These are phyloP conservation scores for Parathielavia appendiculata DNA, from an alignment of 495 filamentous ascomycete species.

Conservation along the genomic window DNA sequence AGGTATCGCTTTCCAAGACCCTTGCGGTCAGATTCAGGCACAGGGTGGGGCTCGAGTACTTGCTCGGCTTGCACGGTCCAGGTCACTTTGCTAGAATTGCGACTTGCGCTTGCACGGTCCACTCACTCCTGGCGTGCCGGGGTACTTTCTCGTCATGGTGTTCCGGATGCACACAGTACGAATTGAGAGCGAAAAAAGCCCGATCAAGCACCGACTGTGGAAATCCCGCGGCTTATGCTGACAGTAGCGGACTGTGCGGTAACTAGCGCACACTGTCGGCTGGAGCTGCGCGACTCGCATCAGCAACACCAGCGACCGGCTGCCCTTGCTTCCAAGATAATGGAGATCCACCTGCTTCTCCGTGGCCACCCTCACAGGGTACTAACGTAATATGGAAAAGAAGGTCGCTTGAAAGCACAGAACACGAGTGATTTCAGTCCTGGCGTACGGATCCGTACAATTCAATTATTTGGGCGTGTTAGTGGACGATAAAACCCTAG, in stretches of 20 bases:
- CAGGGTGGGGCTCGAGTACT: constrained; percentile 23
- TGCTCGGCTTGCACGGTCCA: constrained; percentile 23
- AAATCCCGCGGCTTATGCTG: background rate
- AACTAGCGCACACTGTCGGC: constrained; percentile 3
- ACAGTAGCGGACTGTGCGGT: background rate
- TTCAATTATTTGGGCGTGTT: constrained; percentile 22
- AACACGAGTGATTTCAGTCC: no score
- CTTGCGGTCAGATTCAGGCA: constrained; percentile 15
- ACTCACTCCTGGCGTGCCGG: constrained; percentile 13
- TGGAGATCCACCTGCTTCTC: constrained; percentile 11
- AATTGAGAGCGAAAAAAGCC: constrained; percentile 21
- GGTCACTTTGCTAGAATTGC: constrained; percentile 27
- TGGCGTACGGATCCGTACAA: constrained; percentile 20
- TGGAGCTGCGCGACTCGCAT: constrained; percentile 21
- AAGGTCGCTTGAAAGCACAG: constrained; percentile 16
- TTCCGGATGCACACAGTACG: constrained; percentile 24
- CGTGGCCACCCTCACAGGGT: constrained; percentile 15
- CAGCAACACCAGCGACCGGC: constrained; percentile 6
- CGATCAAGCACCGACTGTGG: constrained; percentile 19
- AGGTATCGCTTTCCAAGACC: constrained; percentile 26
- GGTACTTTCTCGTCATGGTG: constrained; percentile 22
- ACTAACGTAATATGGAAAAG: background rate
- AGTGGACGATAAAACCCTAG: constrained; percentile 8
- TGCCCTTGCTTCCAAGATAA: constrained; percentile 4
- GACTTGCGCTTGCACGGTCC: constrained; percentile 29